Evolutionary conservation across 495 filamentous ascomycete species (phyloP).

Genomic region (Aspergillus carlsbadensis): DNA sequence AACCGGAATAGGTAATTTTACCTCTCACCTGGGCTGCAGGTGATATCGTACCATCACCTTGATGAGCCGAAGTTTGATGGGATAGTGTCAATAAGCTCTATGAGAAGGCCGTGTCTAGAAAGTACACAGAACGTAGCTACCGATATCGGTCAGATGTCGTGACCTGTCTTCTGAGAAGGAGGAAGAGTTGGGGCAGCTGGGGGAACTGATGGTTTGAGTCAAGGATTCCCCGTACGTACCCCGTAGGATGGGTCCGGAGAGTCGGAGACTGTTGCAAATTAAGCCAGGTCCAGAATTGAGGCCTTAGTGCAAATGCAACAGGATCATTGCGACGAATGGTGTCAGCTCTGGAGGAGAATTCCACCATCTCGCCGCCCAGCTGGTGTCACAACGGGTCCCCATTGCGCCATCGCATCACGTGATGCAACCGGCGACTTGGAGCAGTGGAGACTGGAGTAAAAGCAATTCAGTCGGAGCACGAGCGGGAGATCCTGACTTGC

Average conservation of each 20-base stretch:
- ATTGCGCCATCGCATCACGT: slow-evolving; percentile 28
- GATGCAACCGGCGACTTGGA: not conserved
- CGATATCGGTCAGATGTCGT: not conserved
- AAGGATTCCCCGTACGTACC: too few relatives aligned
- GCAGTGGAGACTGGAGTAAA: not conserved
- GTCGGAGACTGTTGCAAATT: not conserved
- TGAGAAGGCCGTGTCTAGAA: too few relatives aligned
- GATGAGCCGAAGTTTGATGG: too few relatives aligned
- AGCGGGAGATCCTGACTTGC: slow-evolving; percentile 16
- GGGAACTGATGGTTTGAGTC: not conserved
- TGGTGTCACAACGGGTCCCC: slow-evolving; percentile 8
- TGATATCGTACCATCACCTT: too few relatives aligned
- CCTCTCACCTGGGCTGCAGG: too few relatives aligned
- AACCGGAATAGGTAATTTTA: too few relatives aligned
- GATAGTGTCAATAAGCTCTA: too few relatives aligned
- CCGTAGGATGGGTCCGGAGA: not conserved
- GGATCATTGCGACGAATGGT: slow-evolving; percentile 20
- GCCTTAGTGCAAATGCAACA: slow-evolving; percentile 8
- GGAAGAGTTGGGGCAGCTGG: not conserved
- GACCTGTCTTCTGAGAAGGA: not conserved
- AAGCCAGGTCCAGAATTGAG: not conserved
- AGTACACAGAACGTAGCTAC: not conserved
- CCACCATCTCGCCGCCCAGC: not conserved
- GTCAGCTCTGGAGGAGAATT: slow-evolving; percentile 8
- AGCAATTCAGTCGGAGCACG: slow-evolving; percentile 3